Base-by-base conservation (phyloP, 768 basidiomycete species). In the Auriscalpium microsporum region DNA sequence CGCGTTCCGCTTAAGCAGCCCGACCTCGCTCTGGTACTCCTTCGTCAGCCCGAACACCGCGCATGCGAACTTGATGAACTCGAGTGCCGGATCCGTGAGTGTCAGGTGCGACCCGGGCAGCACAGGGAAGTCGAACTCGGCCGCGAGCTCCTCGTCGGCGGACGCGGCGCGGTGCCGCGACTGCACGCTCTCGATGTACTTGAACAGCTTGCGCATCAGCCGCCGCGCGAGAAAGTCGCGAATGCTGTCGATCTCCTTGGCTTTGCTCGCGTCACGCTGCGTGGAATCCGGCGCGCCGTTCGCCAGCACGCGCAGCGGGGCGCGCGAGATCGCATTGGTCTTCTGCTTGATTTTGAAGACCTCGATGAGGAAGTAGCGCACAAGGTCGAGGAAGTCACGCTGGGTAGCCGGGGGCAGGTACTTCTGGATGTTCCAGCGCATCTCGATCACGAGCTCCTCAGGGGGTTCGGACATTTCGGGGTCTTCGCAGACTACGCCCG, bases 361-460 rank as follows among this genome's bases (percentile, higher is more conserved):
- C 60, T 93, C 90, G 57, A 90, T 74, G 51, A 97, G 84, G 74
- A 90, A 97, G 65, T 80, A 85, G 48, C 88, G 87, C 45, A 97
- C 72, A 46, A 83, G 77, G 3, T 76, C 63, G 46, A 77, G 76
- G 63, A 98, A 96, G 62, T 92, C 83, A 11, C 75, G 71, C 64
- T 93, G 94, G 40, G 94, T 75, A 10, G 84, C 83, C 0, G 79
- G 81, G 0, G 96, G 94, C 8, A 99, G 81, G 76, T 96, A 97
- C 1, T 79, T 76, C 57, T 84, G 78, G 58, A 97, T 90, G 66
- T 98, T 97, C 94, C 94, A 98, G 51, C 82, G 81, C 80, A 94
- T 88, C 62, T 87, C 84, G 48, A 92, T 72, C 3, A 79, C 73
- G 21, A 94, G 75, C 23, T 86, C 80, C 53, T 85, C 79, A 0